Conservation (phyloP, 2,329 filamentous ascomycete species). For the Ascochyta lentis region DNA sequence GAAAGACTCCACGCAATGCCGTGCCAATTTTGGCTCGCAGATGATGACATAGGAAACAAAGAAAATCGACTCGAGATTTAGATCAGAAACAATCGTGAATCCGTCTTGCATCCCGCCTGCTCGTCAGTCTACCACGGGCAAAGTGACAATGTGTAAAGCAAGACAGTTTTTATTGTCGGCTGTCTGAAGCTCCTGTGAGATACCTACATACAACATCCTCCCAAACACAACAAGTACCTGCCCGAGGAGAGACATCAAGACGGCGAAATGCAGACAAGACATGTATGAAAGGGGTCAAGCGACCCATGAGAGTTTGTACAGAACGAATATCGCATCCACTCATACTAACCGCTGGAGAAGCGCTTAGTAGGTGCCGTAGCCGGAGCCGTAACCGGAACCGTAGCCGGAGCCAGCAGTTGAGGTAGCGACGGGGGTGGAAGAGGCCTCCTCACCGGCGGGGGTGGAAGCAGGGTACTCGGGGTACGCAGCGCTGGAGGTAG, state of each 20-base stretch:
- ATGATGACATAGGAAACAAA: conserved; percentile 12
- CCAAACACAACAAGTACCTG: conserved; percentile 25
- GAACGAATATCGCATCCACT: conserved; percentile 25
- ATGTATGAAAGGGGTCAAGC: conserved; percentile 36
- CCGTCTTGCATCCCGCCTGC: conserved; percentile 4
- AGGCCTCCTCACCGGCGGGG: conserved; percentile 17
- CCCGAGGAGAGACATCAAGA: conserved; percentile 30
- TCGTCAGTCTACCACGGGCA: conserved; percentile 7
- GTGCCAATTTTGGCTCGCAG: background rate
- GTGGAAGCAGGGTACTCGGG: conserved; percentile 12
- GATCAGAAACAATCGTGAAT: conserved; percentile 14
- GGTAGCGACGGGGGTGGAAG: conserved; percentile 20
- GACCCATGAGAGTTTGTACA: conserved; percentile 27
- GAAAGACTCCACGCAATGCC: conserved; percentile 15
- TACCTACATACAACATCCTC: conserved; percentile 27
- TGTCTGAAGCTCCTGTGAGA: conserved; percentile 15
- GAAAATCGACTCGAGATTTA: conserved; percentile 11
- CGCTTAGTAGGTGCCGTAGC: conserved; percentile 34
- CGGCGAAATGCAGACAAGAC: conserved; percentile 30
- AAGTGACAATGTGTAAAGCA: conserved; percentile 7
- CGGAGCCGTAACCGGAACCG: conserved; percentile 27
- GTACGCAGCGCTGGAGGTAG: conserved; percentile 19
- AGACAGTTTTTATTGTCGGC: conserved; percentile 19
- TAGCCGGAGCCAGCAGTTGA: conserved; percentile 24
- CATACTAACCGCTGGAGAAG: conserved; percentile 19